Percentiles rank a stretch among this genome's conserved stretches.
Evolutionary conservation across 2,329 filamentous ascomycete species (phyloP).

Genomic region (Alternaria triticina): DNA sequence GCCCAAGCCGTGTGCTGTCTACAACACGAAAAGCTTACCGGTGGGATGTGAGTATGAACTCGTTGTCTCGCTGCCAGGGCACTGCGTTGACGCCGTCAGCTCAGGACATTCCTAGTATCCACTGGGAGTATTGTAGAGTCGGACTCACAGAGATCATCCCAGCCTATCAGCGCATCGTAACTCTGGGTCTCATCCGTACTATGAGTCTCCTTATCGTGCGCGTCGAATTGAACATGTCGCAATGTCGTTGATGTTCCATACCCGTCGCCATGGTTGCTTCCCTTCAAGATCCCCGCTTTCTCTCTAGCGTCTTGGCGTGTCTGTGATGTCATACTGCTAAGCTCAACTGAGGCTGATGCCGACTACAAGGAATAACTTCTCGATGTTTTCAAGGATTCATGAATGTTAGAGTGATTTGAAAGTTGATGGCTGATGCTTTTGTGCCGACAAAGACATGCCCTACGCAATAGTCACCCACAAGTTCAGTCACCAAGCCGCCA

Average conservation of each 20-base stretch:
- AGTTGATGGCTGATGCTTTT: not conserved
- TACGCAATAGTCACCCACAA: not conserved
- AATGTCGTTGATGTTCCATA: not conserved
- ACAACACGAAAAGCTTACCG: not conserved
- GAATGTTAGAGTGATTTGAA: not conserved
- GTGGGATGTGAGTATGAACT: conserved; percentile 6
- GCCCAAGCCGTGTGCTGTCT: not conserved
- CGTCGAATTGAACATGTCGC: not conserved
- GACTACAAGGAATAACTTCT: not conserved
- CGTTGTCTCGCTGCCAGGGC: conserved; percentile 13
- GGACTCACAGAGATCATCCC: conserved; percentile 8
- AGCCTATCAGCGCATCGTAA: not conserved
- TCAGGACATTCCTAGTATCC: not conserved
- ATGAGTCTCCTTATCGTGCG: not conserved
- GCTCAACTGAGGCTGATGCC: not conserved
- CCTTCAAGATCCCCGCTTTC: not conserved
- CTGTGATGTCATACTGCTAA: conserved; percentile 2
- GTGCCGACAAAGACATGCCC: not conserved
- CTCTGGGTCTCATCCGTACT: not conserved
- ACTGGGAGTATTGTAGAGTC: not conserved
- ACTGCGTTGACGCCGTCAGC: not conserved
- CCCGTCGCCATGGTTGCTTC: not conserved
- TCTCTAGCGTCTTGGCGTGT: conserved; percentile 7
- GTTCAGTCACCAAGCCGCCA: not conserved
- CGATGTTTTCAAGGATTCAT: not conserved